Conservation (phyloP, 805 yeast species). For the Torulaspora indica region DNA sequence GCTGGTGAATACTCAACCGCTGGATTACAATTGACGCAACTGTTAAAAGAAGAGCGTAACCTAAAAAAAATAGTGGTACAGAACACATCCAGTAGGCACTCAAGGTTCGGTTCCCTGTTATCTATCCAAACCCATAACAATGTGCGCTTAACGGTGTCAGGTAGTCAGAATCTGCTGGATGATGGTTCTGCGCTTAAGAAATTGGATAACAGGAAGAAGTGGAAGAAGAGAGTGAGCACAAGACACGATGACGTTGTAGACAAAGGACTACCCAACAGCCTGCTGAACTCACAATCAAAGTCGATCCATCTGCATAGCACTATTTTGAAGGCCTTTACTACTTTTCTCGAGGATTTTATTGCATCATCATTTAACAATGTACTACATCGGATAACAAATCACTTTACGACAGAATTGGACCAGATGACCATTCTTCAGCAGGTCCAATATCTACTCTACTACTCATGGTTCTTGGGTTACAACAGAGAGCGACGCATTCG, state of each 20-base stretch:
- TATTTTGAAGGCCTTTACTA: slow-evolving; percentile 34
- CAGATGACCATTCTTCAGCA: slow-evolving; percentile 32
- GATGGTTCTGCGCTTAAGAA: slow-evolving; percentile 53
- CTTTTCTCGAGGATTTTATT: slow-evolving; percentile 54
- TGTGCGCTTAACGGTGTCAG: slow-evolving; percentile 56
- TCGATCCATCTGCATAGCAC: slow-evolving; percentile 33
- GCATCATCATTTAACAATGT: slow-evolving; percentile 74
- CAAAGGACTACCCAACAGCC: slow-evolving; percentile 32
- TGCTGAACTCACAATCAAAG: slow-evolving; percentile 24
- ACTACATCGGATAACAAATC: slow-evolving; percentile 47
- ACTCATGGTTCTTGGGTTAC: slow-evolving; percentile 72
- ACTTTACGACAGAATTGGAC: slow-evolving; percentile 41
- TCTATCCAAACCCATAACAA: slow-evolving; percentile 63
- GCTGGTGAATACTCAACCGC: slow-evolving; percentile 23
- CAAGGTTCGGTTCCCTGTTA: slow-evolving; percentile 82
- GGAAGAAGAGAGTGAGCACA: slow-evolving; percentile 44
- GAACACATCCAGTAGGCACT: slow-evolving; percentile 68
- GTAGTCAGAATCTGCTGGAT: slow-evolving; percentile 61
- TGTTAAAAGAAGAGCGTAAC: slow-evolving; percentile 58
- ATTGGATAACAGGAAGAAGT: slow-evolving; percentile 63
- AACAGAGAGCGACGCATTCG: slow-evolving; percentile 43
- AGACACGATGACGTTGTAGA: slow-evolving; percentile 32
- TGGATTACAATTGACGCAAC: slow-evolving; percentile 43
- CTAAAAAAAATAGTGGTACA: slow-evolving; percentile 46
- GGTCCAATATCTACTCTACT: slow-evolving; percentile 51